These are phyloP conservation scores for Cadophora luteo-olivacea DNA, from an alignment of 2,329 filamentous ascomycete genomes.

Conservation along the genomic window DNA sequence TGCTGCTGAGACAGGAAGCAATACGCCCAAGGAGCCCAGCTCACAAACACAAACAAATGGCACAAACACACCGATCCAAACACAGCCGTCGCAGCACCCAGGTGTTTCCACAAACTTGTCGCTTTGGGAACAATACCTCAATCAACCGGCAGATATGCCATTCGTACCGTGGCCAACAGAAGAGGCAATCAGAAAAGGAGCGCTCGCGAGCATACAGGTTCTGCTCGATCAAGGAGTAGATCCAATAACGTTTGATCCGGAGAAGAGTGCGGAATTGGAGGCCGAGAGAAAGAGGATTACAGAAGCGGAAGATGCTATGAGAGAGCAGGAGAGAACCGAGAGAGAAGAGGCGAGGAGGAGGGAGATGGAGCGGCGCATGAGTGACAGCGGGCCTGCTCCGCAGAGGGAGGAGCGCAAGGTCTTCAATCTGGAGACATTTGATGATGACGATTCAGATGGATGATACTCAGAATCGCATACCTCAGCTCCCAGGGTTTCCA, in stretches of 20 bases:
- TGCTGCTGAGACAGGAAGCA: constrained; percentile 26
- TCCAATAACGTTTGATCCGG: constrained; percentile 68
- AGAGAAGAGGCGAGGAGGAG: constrained; percentile 43
- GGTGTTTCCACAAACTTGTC: constrained; percentile 39
- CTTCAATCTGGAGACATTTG: constrained; percentile 50
- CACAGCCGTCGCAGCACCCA: constrained; percentile 32
- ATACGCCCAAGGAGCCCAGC: constrained; percentile 33
- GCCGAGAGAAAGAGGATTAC: constrained; percentile 40
- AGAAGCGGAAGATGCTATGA: constrained; percentile 43
- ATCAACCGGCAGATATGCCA: constrained; percentile 60
- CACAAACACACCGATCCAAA: constrained; percentile 35
- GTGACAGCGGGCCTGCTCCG: constrained; percentile 30
- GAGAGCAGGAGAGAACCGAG: constrained; percentile 41
- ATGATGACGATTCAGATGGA: constrained; percentile 45
- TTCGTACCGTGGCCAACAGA: constrained; percentile 82
- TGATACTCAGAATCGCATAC: background rate
- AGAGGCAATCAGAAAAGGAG: constrained; percentile 68
- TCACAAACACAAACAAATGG: constrained; percentile 41
- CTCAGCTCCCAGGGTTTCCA: background rate
- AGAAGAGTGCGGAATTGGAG: constrained; percentile 47
- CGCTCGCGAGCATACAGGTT: constrained; percentile 68
- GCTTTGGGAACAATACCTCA: constrained; percentile 50
- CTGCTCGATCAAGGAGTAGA: constrained; percentile 68
- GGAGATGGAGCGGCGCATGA: constrained; percentile 41
- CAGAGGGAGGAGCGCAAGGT: constrained; percentile 47